A percentile compares a stretch with the other conserved stretches of the same genome.
Conservation (phyloP, 176 grass and related monocot genomes). For the Carex parvula region DNA sequence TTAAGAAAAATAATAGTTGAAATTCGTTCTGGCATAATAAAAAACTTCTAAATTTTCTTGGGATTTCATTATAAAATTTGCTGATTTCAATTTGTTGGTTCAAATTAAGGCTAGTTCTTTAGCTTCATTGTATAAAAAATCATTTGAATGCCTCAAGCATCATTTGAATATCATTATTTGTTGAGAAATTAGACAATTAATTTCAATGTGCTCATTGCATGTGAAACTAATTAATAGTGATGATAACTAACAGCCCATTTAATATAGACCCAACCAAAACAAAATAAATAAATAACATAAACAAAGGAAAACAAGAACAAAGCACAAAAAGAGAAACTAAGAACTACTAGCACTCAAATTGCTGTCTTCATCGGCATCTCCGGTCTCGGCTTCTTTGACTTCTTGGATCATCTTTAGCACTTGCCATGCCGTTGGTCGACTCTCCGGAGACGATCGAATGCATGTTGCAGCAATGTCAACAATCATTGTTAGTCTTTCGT, state of each 20-base stretch:
- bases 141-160: not conserved
- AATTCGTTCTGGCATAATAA: no score
- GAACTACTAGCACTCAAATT: constrained; percentile 62
- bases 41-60: not conserved
- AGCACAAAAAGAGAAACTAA: constrained; percentile 33
- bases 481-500: constrained; percentile 73
- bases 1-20: no score
- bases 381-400: constrained; percentile 75
- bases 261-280: constrained; percentile 12
- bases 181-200: not conserved
- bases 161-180: not conserved
- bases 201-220: not conserved
- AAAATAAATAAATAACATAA: not conserved
- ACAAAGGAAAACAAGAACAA: not conserved
- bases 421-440: constrained; percentile 85
- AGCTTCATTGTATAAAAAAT: not conserved
- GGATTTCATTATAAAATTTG: not conserved
- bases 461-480: constrained; percentile 66
- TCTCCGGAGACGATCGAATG: constrained; percentile 55
- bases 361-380: constrained; percentile 60
- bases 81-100: not conserved
- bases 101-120: not conserved
- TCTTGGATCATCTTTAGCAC: constrained; percentile 99
- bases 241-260: constrained; percentile 2
- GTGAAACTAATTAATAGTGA: not conserved